Conservation (phyloP, 352 stramenopile genomes). For the Pythium apleroticum region DNA sequence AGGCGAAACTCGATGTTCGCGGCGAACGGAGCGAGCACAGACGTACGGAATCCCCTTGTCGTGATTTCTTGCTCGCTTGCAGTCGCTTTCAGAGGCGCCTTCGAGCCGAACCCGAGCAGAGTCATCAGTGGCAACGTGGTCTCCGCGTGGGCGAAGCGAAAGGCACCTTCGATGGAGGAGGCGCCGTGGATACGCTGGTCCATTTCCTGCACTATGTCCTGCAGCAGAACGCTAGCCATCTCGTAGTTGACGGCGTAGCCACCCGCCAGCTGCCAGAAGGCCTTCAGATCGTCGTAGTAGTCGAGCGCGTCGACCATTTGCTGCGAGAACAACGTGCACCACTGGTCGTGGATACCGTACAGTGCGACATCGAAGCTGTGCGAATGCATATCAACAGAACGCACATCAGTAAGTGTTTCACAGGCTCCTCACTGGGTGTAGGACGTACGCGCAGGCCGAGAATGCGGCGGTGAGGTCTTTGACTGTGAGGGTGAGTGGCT, state of each 20-base stretch:
- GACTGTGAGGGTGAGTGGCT: conserved; percentile 23
- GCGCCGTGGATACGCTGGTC: conserved; percentile 39
- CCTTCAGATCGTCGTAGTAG: conserved; percentile 65
- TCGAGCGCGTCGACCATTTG: conserved; percentile 49
- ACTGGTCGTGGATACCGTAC: conserved; percentile 47
- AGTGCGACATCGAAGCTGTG: conserved; percentile 64
- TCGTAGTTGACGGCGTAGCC: conserved; percentile 76
- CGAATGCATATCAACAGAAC: neutral
- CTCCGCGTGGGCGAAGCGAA: conserved; percentile 75
- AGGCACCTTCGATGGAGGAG: conserved; percentile 39
- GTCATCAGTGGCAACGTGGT: conserved; percentile 70
- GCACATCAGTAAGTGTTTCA: neutral
- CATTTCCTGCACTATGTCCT: conserved; percentile 54
- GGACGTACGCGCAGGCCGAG: conserved; percentile 60
- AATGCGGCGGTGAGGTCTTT: conserved; percentile 52
- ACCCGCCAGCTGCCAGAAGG: conserved; percentile 61
- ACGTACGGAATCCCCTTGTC: conserved; percentile 53
- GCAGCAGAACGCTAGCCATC: conserved; percentile 63
- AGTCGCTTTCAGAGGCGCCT: conserved; percentile 34
- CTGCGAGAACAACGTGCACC: conserved; percentile 57
- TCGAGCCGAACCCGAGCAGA: conserved; percentile 54
- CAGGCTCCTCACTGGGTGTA: neutral
- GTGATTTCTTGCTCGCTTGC: conserved; percentile 41
- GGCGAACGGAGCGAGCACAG: conserved; percentile 56
- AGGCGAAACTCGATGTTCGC: conserved; percentile 77